Percentiles rank a stretch among this genome's conserved stretches.
phyloP scores from a whole-genome alignment of 2,329 filamentous ascomycete genomes.

The Fusarium concolor region DNA sequence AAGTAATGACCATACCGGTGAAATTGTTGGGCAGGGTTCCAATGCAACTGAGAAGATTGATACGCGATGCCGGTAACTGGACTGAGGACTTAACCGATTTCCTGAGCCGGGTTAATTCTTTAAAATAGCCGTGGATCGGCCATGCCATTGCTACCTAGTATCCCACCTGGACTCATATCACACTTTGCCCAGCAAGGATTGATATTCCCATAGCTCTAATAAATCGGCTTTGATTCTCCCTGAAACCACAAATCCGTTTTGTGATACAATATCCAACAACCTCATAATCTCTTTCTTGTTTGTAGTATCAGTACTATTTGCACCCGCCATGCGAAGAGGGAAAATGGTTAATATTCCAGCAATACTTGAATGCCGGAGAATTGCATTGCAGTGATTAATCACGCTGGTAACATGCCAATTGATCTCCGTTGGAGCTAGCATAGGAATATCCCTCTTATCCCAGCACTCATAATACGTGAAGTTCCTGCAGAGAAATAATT shows the following conservation, averaged over 20 bases:
- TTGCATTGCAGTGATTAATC: neutral
- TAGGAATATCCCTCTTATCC: constrained; percentile 17
- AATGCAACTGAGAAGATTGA: too few species aligned
- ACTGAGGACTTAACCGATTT: too few species aligned
- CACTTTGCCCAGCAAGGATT: neutral
- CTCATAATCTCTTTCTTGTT: neutral
- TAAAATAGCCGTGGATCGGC: too few species aligned
- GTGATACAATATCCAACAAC: constrained; percentile 24
- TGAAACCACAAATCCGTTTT: constrained; percentile 42
- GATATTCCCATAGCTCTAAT: constrained; percentile 35
- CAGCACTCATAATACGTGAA: constrained; percentile 42
- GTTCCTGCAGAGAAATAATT: constrained; percentile 41
- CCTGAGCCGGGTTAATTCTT: too few species aligned
- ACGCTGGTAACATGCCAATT: constrained; percentile 6
- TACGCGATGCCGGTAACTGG: too few species aligned
- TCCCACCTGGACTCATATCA: too few species aligned
- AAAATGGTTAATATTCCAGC: constrained; percentile 40
- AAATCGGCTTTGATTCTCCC: constrained; percentile 40
- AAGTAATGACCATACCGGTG: too few species aligned
- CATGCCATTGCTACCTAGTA: too few species aligned
- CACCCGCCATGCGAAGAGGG: constrained; percentile 42
- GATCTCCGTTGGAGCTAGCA: neutral
- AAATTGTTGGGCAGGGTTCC: too few species aligned
- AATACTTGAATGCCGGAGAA: constrained; percentile 17
- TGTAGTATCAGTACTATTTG: neutral